Evolutionary conservation across 2,329 filamentous ascomycete species (phyloP).

Genomic region (Anisogramma anomala): DNA sequence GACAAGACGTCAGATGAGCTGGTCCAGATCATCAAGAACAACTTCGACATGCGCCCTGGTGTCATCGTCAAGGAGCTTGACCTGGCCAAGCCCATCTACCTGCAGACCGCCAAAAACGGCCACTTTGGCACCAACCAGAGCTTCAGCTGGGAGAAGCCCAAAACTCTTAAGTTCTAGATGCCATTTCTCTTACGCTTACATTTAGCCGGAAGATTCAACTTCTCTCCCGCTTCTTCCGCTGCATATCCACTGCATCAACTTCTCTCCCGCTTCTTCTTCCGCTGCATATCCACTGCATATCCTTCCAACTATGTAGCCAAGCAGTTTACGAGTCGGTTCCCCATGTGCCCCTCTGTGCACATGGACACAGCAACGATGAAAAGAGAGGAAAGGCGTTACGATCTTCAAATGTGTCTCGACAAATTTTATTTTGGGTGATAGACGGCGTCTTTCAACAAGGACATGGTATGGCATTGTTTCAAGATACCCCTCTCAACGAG

Average conservation of each 20-base stretch:
- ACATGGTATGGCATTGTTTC: conserved; percentile 19
- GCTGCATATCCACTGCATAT: too few relatives aligned
- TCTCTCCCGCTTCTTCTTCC: too few relatives aligned
- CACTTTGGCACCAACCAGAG: conserved; percentile 95
- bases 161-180: conserved; percentile 78
- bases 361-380: conserved; percentile 6
- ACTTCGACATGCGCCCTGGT: conserved; percentile 97
- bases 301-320: too few relatives aligned
- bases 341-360: too few relatives aligned
- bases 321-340: too few relatives aligned
- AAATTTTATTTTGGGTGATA: conserved; percentile 24
- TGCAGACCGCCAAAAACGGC: conserved; percentile 97
- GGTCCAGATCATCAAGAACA: conserved; percentile 83
- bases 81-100: conserved; percentile 93
- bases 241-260: conserved; percentile 1
- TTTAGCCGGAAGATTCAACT: conserved; percentile 22
- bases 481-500: conserved; percentile 23
- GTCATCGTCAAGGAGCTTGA: conserved; percentile 97
- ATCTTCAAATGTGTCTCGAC: too few relatives aligned
- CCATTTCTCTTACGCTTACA: not conserved
- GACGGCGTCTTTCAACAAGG: conserved; percentile 27
- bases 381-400: conserved; percentile 23
- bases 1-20: conserved; percentile 82
- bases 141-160: conserved; percentile 98
- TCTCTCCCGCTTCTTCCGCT: conserved; percentile 14